Evolutionary conservation across 345 rosid species (phyloP), one percentile per base, ranked within the genome.

Genomic region (Brassica juncea): DNA sequence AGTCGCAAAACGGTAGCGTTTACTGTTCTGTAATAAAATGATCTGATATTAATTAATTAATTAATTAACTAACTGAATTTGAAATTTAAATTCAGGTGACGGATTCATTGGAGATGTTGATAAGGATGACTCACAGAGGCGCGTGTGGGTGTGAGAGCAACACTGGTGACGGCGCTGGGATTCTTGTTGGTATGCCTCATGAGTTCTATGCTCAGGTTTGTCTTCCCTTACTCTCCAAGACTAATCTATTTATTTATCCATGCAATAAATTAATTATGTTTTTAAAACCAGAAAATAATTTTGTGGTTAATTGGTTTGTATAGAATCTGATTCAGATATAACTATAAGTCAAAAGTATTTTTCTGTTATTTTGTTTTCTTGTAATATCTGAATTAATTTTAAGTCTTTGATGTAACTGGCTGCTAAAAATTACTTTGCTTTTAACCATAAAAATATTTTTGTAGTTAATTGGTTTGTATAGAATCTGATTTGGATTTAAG

Each of bases 151-250:
- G 99, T 70, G 99, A 96, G 77, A 79, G 93, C 32, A 96, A 96
- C 77, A 96, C 99, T 11, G 99, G 99, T 3, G 99, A 96, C 57
- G 99, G 99, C 31, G 99, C 99, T 77, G 99, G 99, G 10, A 89
- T 96, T 82, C 95, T 96, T 15, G 94, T 93, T 15, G 94, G 90
- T 34, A 86, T 92, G 55, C 97, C 99, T 74, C 98, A 93, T 55
- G 86, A 84, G 10, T 96, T 90, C 85, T 96, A 84, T 71, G 84
- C 84, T 60, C 86, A 93, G 93, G 99, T 86, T 60, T 62, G 54
- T 8, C 8, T 35, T 7, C 42, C 35, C 8, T 15, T 49, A 52
- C 15, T 60, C 37, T 23, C 19, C 14, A 4, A 58, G 47, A 27
- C 5, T 1, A 11, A 35, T 30, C 9, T 2, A 49, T 72, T 19